Percentiles rank a stretch among this genome's conserved stretches.
These are phyloP conservation scores for Capronia americana DNA, from an alignment of 2,329 filamentous ascomycete genomes.

Conservation along the genomic window DNA sequence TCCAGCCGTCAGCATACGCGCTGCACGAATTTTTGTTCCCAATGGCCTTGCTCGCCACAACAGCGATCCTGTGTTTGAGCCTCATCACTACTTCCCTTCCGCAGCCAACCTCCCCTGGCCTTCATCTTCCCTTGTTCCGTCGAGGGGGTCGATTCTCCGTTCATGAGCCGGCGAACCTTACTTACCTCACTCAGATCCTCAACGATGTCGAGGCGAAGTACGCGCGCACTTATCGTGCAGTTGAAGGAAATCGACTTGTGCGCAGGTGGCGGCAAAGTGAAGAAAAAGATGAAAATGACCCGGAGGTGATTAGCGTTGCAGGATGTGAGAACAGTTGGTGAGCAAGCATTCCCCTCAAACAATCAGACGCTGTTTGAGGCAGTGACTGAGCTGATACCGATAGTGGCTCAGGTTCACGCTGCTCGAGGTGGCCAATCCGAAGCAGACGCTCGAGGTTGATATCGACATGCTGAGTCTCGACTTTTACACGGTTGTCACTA, in stretches of 20 bases:
- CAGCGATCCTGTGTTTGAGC: conserved; percentile 4
- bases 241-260: conserved; percentile 43
- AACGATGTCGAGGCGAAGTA: conserved; percentile 40
- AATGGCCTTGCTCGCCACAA: conserved; percentile 5
- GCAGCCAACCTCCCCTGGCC: conserved; percentile 2
- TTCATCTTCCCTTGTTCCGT: conserved; percentile 35
- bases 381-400: not conserved
- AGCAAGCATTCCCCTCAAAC: not conserved
- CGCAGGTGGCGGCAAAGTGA: conserved; percentile 39
- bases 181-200: conserved; percentile 37
- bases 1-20: not conserved
- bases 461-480: conserved; percentile 44
- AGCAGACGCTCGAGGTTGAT: conserved; percentile 41
- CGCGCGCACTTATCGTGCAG: conserved; percentile 40
- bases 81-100: conserved; percentile 8
- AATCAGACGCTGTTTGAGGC: not conserved
- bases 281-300: conserved; percentile 35
- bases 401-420: conserved; percentile 39
- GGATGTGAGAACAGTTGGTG: conserved; percentile 21
- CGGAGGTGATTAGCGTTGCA: conserved; percentile 30
- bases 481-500: conserved; percentile 43
- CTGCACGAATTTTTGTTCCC: not conserved
- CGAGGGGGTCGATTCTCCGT: conserved; percentile 32
- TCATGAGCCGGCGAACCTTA: conserved; percentile 39
- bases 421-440: conserved; percentile 40